Conservation (phyloP, 192 early-diverging fungal genomes). For the Linderina pennispora region DNA sequence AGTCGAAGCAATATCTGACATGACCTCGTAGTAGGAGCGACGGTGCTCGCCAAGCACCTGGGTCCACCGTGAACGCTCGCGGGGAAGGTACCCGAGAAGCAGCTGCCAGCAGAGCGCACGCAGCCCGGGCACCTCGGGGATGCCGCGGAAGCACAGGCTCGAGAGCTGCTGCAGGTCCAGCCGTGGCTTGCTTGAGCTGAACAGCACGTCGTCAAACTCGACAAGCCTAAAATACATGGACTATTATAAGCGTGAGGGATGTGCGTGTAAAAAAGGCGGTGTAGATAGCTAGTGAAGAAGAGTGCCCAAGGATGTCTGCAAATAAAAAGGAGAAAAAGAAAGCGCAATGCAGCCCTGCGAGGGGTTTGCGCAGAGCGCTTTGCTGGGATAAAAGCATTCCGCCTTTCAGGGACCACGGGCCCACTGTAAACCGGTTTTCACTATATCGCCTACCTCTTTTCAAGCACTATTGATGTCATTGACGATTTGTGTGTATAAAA, state of each 20-base stretch:
- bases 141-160: constrained; percentile 12
- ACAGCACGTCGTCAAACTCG: constrained; percentile 4
- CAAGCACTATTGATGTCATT: too few relatives aligned
- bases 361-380: too few relatives aligned
- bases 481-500: too few relatives aligned
- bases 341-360: background rate
- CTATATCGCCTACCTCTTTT: too few relatives aligned
- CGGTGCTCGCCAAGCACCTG: background rate
- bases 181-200: background rate
- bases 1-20: background rate
- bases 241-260: background rate
- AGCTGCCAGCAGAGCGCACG: constrained; percentile 20
- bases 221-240: constrained; percentile 1
- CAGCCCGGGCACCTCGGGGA: constrained; percentile 10
- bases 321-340: background rate
- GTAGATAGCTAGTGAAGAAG: background rate
- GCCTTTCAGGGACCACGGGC: too few relatives aligned
- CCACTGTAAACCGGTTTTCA: too few relatives aligned
- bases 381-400: too few relatives aligned
- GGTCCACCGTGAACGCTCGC: constrained; percentile 9
- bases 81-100: constrained; percentile 10
- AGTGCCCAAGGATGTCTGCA: background rate
- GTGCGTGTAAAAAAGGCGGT: background rate
- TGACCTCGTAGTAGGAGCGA: constrained; percentile 2
- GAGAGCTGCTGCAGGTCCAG: constrained; percentile 9